Evolutionary conservation across 495 filamentous ascomycete species (phyloP).

Genomic region (Geopyxis carbonaria): DNA sequence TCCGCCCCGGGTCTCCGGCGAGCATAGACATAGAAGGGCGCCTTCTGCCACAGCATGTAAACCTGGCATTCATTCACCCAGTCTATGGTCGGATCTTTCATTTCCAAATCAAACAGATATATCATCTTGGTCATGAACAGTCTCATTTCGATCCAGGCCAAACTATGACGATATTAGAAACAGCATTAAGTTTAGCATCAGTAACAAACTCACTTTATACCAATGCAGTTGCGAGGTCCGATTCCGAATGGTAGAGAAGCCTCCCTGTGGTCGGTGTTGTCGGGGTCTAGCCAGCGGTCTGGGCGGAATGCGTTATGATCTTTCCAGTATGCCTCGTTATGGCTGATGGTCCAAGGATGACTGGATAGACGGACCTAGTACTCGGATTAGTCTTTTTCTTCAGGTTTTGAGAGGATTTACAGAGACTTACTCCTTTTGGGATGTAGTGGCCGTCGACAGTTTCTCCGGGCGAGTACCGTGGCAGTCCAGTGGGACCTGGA

Average conservation of each 20-base stretch:
- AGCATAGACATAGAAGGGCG: constrained; percentile 1
- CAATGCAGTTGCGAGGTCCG: constrained; percentile 31
- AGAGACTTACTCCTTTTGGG: constrained; percentile 25
- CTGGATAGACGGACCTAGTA: constrained; percentile 15
- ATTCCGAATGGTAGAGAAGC: constrained; percentile 31
- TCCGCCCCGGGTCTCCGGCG: too few relatives aligned
- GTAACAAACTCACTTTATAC: constrained; percentile 22
- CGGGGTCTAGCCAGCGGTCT: constrained; percentile 31
- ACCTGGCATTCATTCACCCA: constrained; percentile 16
- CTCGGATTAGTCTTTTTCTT: not conserved
- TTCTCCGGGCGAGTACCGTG: constrained; percentile 30
- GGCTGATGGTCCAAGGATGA: constrained; percentile 4
- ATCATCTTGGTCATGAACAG: constrained; percentile 37
- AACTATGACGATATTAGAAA: constrained; percentile 11
- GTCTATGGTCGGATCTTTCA: constrained; percentile 29
- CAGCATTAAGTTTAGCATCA: not conserved
- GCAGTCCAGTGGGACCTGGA: constrained; percentile 25
- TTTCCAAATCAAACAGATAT: constrained; percentile 37
- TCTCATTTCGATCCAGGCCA: constrained; percentile 37
- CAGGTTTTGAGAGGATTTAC: constrained; percentile 1
- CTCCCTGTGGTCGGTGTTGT: constrained; percentile 26
- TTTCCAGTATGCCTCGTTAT: constrained; percentile 28
- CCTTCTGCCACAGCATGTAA: constrained; percentile 2
- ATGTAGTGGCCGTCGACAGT: constrained; percentile 31
- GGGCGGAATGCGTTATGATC: constrained; percentile 29